Conservation (phyloP, 495 filamentous ascomycete genomes). For the Neurospora hispaniola region DNA sequence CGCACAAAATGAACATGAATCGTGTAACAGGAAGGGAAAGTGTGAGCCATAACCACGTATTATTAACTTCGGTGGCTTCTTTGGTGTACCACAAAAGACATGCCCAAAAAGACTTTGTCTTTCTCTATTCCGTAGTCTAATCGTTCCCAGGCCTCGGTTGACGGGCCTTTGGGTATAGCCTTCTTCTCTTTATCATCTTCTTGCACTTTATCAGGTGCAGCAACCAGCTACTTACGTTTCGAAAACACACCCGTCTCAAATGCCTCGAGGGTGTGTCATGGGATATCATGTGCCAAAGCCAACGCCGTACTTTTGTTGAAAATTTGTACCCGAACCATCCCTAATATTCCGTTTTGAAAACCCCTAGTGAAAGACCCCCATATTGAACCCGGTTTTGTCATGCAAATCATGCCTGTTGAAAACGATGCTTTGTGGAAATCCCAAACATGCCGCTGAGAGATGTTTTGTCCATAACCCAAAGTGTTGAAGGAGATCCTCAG, state of each 20-base stretch:
- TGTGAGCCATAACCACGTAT: not conserved
- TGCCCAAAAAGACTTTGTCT: not conserved
- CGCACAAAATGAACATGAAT: not conserved
- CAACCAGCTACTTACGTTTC: not conserved
- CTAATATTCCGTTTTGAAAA: conserved; percentile 23
- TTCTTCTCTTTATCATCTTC: conserved; percentile 5
- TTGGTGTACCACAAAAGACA: not conserved
- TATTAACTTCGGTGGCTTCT: not conserved
- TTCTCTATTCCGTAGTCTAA: conserved; percentile 2
- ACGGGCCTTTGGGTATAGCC: conserved; percentile 14
- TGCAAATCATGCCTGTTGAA: conserved; percentile 42
- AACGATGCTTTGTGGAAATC: conserved; percentile 20
- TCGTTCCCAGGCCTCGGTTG: conserved; percentile 22
- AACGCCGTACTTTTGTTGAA: conserved; percentile 46
- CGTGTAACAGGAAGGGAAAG: not conserved
- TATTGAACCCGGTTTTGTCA: conserved; percentile 26
- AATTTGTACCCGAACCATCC: conserved; percentile 39
- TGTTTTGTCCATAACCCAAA: conserved; percentile 11
- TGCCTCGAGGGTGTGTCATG: conserved; percentile 8
- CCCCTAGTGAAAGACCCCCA: conserved; percentile 9
- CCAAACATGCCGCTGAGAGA: conserved; percentile 17
- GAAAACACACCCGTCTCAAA: not conserved
- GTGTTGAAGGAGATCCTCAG: conserved; percentile 20
- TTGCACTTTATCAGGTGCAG: not conserved
- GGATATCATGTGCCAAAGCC: conserved; percentile 40